phyloP scores from a whole-genome alignment of 768 basidiomycete species.

The Cubamyces lactineus region DNA sequence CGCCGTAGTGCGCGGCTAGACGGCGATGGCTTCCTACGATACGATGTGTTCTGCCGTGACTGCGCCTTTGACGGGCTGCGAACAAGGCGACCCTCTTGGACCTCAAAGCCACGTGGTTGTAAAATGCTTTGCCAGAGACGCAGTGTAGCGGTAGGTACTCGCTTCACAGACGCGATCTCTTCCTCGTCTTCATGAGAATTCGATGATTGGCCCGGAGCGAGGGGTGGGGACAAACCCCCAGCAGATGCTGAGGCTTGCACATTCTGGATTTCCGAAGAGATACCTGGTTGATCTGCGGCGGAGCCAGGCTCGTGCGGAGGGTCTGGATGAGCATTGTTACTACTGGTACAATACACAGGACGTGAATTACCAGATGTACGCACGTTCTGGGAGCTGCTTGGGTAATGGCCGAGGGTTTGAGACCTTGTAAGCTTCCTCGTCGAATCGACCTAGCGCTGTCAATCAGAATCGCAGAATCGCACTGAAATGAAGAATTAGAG shows the following conservation, averaged over 20 bases:
- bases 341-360: background rate
- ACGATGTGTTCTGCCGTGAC: slow-evolving; percentile 15
- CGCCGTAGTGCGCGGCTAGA: slow-evolving; percentile 15
- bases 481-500: background rate
- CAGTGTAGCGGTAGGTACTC: slow-evolving; percentile 63
- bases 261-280: slow-evolving; percentile 24
- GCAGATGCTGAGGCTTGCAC: slow-evolving; percentile 2
- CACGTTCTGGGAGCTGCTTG: slow-evolving; percentile 37
- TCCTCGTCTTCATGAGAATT: slow-evolving; percentile 49
- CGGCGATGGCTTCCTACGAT: slow-evolving; percentile 16
- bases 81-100: slow-evolving; percentile 59
- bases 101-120: slow-evolving; percentile 65
- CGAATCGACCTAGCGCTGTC: slow-evolving; percentile 55
- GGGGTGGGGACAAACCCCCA: background rate
- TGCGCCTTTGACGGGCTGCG: slow-evolving; percentile 59
- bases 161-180: slow-evolving; percentile 57
- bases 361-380: slow-evolving; percentile 6
- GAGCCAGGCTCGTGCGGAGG: slow-evolving; percentile 28
- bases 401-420: slow-evolving; percentile 63
- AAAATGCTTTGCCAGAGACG: slow-evolving; percentile 75
- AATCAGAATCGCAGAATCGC: background rate
- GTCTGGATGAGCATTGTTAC: slow-evolving; percentile 9
- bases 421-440: slow-evolving; percentile 63
- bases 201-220: background rate
- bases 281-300: slow-evolving; percentile 21